phyloP scores from a whole-genome alignment of 306 rosid species.

The Acacia confusa region DNA sequence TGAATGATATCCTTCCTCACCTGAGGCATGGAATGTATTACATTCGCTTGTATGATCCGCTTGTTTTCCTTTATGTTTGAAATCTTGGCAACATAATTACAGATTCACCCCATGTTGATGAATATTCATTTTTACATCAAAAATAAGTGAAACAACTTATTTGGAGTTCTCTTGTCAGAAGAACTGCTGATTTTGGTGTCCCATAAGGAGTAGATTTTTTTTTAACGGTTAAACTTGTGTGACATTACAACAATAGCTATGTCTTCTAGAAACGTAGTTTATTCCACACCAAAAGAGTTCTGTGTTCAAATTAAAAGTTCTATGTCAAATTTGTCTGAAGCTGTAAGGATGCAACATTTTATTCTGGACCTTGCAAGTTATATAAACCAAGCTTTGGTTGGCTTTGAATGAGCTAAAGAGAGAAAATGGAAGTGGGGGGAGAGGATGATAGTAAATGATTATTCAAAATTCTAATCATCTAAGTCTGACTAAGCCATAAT shows the following conservation, averaged over 20 bases:
- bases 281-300: constrained; percentile 8
- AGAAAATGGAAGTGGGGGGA: not conserved
- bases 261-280: constrained; percentile 12
- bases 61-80: constrained; percentile 2
- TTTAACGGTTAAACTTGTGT: constrained; percentile 1
- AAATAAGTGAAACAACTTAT: not conserved
- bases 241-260: not conserved
- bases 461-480: not conserved
- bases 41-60: not conserved
- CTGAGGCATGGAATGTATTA: not conserved
- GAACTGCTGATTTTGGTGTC: not conserved
- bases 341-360: not conserved
- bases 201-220: not conserved
- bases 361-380: constrained; percentile 1
- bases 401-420: not conserved
- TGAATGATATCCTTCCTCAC: constrained; percentile 6
- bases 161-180: constrained; percentile 12
- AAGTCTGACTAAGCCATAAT: not conserved
- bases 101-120: not conserved
- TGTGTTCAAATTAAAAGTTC: not conserved
- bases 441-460: not conserved
- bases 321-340: not conserved
- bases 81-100: not conserved
- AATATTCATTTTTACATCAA: not conserved
- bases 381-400: constrained; percentile 2